phyloP scores from a whole-genome alignment of 768 basidiomycete genomes.

The Tulasnella sp. region DNA sequence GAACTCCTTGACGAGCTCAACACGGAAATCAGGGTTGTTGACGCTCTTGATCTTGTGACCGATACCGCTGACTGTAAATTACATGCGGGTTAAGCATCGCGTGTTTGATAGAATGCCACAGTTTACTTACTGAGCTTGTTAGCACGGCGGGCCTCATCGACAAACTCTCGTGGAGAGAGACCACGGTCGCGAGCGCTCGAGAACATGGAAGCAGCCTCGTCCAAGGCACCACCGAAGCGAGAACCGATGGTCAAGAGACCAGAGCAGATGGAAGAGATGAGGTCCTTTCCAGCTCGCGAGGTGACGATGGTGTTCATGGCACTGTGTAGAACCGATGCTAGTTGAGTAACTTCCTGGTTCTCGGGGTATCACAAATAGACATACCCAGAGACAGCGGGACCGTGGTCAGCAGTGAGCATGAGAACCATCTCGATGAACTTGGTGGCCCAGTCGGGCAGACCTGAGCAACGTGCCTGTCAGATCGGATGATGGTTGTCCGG shows the following conservation, averaged over 20 bases:
- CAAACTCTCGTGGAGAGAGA: conserved; percentile 95
- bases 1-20: conserved; percentile 93
- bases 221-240: conserved; percentile 97
- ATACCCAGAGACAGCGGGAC: conserved; percentile 86
- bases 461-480: conserved; percentile 28
- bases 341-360: background rate
- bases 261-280: conserved; percentile 92
- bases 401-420: conserved; percentile 98
- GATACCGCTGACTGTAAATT: conserved; percentile 77
- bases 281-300: conserved; percentile 97
- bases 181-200: conserved; percentile 85
- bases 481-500: background rate
- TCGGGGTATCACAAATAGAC: conserved; percentile 15
- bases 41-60: conserved; percentile 99
- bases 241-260: conserved; percentile 97
- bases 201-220: conserved; percentile 97
- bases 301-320: conserved; percentile 99
- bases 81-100: conserved; percentile 36
- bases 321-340: conserved; percentile 34
- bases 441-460: conserved; percentile 83
- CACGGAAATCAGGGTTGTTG: conserved; percentile 90
- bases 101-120: no score
- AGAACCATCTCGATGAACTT: conserved; percentile 99
- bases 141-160: conserved; percentile 85
- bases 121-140: conserved; percentile 80